These are phyloP conservation scores for Fusarium torulosum DNA, from an alignment of 2,329 filamentous ascomycete species.

Conservation along the genomic window DNA sequence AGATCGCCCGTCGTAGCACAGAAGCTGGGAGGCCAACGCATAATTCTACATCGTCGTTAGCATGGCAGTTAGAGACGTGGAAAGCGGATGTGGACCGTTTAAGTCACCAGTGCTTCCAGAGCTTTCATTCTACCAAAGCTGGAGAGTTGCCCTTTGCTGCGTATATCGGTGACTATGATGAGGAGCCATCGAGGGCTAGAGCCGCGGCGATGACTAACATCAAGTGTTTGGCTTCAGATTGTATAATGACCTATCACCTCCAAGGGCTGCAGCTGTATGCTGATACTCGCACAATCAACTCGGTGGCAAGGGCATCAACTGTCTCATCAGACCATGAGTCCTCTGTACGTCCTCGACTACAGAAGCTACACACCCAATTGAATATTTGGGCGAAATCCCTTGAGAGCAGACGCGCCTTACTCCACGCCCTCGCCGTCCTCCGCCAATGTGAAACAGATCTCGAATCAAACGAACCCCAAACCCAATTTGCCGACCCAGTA, in stretches of 20 bases:
- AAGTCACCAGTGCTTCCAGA: constrained; percentile 36
- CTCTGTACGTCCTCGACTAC: constrained; percentile 30
- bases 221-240: constrained; percentile 50
- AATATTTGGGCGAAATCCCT: constrained; percentile 50
- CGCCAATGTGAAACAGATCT: constrained; percentile 44
- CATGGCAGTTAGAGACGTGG: constrained; percentile 47
- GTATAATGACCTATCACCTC: constrained; percentile 54
- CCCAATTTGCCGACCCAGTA: constrained; percentile 50
- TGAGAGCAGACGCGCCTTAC: constrained; percentile 51
- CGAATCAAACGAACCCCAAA: constrained; percentile 31
- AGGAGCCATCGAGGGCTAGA: constrained; percentile 43
- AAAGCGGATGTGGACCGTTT: constrained; percentile 44
- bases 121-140: constrained; percentile 18
- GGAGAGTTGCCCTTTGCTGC: constrained; percentile 43
- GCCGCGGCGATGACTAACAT: constrained; percentile 47
- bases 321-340: constrained; percentile 25
- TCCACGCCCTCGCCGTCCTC: constrained; percentile 53
- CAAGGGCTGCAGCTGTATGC: constrained; percentile 54
- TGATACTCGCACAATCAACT: constrained; percentile 51
- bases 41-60: constrained; percentile 37
- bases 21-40: constrained; percentile 14
- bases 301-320: constrained; percentile 41
- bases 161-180: constrained; percentile 49
- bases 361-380: constrained; percentile 40
- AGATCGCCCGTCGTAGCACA: constrained; percentile 43